Percentiles rank a stretch among this genome's conserved stretches.
These are phyloP conservation scores for Coemansia sp. DNA, from an alignment of 192 early-diverging fungal species.

Conservation along the genomic window DNA sequence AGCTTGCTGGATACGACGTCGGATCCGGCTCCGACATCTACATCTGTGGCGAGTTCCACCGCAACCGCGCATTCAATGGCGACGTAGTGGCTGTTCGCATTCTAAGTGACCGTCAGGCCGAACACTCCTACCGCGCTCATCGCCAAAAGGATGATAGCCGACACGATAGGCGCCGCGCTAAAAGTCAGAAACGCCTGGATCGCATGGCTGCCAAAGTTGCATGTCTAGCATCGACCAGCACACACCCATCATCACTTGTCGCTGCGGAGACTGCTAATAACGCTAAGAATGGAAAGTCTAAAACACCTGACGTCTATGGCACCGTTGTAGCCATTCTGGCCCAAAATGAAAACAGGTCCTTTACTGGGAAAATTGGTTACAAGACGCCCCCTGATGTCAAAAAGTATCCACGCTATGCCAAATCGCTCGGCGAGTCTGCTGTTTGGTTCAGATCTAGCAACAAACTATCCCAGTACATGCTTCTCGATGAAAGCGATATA, in stretches of 20 bases:
- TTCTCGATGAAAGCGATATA: constrained; percentile 5
- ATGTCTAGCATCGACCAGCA: constrained; percentile 22
- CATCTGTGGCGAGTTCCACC: constrained; percentile 69
- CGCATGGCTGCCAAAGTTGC: constrained; percentile 55
- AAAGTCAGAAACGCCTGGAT: constrained; percentile 69
- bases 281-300: not conserved
- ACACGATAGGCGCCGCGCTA: constrained; percentile 53
- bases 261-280: not conserved
- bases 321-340: constrained; percentile 28
- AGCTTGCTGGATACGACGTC: constrained; percentile 22
- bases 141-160: constrained; percentile 61
- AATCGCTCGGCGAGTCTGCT: not conserved
- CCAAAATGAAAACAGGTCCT: constrained; percentile 21
- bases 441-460: constrained; percentile 37
- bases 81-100: constrained; percentile 86
- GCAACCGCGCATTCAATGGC: constrained; percentile 89
- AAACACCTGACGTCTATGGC: constrained; percentile 26
- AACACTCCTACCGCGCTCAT: constrained; percentile 11
- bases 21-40: constrained; percentile 60
- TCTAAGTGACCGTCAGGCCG: constrained; percentile 49
- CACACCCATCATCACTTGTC: not conserved
- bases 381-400: constrained; percentile 4
- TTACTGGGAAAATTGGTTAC: constrained; percentile 21
- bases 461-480: constrained; percentile 26
- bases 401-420: constrained; percentile 10